A percentile compares a stretch with the other conserved stretches of the same genome.
Conservation (phyloP, 1,139 yeast species). For the Scheffersomyces cryptocercus region DNA sequence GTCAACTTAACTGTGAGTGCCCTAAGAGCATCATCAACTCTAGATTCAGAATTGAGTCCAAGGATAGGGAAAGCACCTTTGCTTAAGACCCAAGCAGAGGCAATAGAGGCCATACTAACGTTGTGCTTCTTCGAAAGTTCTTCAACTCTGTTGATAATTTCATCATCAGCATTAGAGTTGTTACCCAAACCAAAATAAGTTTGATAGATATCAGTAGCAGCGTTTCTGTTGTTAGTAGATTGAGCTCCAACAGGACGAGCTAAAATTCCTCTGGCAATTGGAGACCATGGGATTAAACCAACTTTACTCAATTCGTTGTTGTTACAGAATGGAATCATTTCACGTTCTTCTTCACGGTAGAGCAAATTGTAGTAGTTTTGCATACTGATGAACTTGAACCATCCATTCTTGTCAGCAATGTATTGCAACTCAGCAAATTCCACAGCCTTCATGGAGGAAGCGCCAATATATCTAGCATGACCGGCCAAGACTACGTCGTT, state of each 20-base stretch:
- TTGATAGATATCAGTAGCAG: slow-evolving; percentile 16
- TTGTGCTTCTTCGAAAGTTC: slow-evolving; percentile 45
- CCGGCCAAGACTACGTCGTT: slow-evolving; percentile 17
- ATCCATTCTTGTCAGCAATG: slow-evolving; percentile 16
- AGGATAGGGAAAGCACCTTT: slow-evolving; percentile 57
- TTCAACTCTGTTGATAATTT: slow-evolving; percentile 52
- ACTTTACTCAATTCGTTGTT: slow-evolving; percentile 35
- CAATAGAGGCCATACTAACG: slow-evolving; percentile 53
- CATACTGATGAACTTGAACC: slow-evolving; percentile 56
- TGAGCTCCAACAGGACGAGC: slow-evolving; percentile 36
- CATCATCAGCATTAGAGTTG: slow-evolving; percentile 25
- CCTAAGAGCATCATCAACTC: slow-evolving; percentile 56
- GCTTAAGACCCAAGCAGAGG: slow-evolving; percentile 54
- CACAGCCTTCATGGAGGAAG: slow-evolving; percentile 17
- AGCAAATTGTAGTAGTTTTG: slow-evolving; percentile 57
- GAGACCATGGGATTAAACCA: slow-evolving; percentile 55
- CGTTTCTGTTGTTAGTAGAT: slow-evolving; percentile 18
- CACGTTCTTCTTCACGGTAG: slow-evolving; percentile 62
- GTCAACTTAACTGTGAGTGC: slow-evolving; percentile 46
- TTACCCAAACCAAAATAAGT: slow-evolving; percentile 8
- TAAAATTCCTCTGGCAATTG: slow-evolving; percentile 48
- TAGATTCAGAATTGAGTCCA: slow-evolving; percentile 48
- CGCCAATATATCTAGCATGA: slow-evolving; percentile 17
- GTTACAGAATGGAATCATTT: slow-evolving; percentile 56
- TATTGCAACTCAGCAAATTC: slow-evolving; percentile 18